These are phyloP conservation scores for Suillus lakei DNA, from an alignment of 768 basidiomycete genomes.

Conservation along the genomic window DNA sequence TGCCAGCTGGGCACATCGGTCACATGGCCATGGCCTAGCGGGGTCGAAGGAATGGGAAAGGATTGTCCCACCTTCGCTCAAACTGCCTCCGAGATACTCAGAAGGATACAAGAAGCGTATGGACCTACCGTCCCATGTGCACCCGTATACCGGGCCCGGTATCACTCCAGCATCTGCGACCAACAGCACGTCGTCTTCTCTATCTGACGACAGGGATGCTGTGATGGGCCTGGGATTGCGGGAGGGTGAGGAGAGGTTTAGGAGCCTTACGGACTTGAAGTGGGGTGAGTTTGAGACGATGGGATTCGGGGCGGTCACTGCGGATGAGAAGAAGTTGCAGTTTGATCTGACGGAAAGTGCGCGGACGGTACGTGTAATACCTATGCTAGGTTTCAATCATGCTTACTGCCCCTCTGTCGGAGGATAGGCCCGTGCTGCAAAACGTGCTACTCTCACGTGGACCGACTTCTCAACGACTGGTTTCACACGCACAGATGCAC, in stretches of 20 bases:
- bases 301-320: slow-evolving; percentile 69
- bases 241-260: slow-evolving; percentile 71
- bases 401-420: slow-evolving; percentile 14
- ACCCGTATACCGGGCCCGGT: slow-evolving; percentile 47
- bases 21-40: slow-evolving; percentile 46
- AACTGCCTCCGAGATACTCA: slow-evolving; percentile 69
- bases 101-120: slow-evolving; percentile 79
- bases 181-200: slow-evolving; percentile 44
- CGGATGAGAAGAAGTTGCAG: slow-evolving; percentile 72
- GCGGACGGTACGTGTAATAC: slow-evolving; percentile 51
- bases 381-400: background rate
- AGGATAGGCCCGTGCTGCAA: slow-evolving; percentile 62
- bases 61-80: slow-evolving; percentile 65
- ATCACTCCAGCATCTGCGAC: slow-evolving; percentile 45
- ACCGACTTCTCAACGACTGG: slow-evolving; percentile 86
- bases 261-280: slow-evolving; percentile 81
- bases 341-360: slow-evolving; percentile 95
- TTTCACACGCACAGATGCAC: slow-evolving; percentile 79
- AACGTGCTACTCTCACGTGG: slow-evolving; percentile 89
- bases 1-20: slow-evolving; percentile 50
- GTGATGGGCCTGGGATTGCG: slow-evolving; percentile 40
- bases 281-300: slow-evolving; percentile 92
- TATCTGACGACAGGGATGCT: slow-evolving; percentile 36
- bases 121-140: slow-evolving; percentile 63
- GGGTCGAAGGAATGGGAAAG: slow-evolving; percentile 79